A percentile compares a stretch with the other conserved stretches of the same genome.
Evolutionary conservation across 345 rosid species (phyloP).

Genomic region (Eucalyptus marginata): DNA sequence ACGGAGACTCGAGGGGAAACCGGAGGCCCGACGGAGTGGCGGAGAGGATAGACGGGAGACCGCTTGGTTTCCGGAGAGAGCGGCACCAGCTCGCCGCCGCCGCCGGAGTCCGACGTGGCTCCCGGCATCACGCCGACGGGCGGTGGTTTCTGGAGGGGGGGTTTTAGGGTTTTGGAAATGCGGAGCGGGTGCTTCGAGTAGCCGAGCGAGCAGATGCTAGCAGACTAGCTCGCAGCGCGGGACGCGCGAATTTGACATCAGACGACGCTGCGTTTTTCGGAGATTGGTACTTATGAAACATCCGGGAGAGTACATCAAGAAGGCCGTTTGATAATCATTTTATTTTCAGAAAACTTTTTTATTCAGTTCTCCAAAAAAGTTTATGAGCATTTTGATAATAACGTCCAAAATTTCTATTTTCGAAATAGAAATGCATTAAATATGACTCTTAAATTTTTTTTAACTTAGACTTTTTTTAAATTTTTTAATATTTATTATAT

Average conservation of each 20-base stretch:
- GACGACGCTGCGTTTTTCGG: not conserved
- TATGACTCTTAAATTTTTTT: too few species aligned
- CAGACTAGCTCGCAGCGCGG: not conserved
- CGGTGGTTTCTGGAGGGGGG: not conserved
- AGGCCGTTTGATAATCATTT: too few species aligned
- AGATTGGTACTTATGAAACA: not conserved
- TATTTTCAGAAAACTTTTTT: too few species aligned
- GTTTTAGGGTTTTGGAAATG: constrained; percentile 23
- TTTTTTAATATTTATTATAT: too few species aligned
- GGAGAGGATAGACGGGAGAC: constrained; percentile 43
- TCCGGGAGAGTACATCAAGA: too few species aligned
- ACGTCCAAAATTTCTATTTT: accelerated
- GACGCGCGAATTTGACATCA: not conserved
- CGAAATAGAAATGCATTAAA: accelerated
- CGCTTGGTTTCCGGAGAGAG: constrained; percentile 5
- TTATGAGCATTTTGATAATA: too few species aligned
- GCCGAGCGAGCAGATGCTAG: not conserved
- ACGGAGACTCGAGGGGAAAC: constrained; percentile 64
- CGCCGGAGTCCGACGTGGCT: constrained; percentile 14
- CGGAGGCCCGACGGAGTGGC: constrained; percentile 53
- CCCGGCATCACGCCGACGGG: constrained; percentile 33
- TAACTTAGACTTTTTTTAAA: too few species aligned
- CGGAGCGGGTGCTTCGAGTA: not conserved
- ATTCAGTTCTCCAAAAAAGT: too few species aligned
- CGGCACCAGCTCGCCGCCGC: constrained; percentile 37